A percentile compares a stretch with the other conserved stretches of the same genome.
These are phyloP conservation scores for Exophiala spinifera DNA, from an alignment of 2,329 filamentous ascomycete species.

Conservation along the genomic window DNA sequence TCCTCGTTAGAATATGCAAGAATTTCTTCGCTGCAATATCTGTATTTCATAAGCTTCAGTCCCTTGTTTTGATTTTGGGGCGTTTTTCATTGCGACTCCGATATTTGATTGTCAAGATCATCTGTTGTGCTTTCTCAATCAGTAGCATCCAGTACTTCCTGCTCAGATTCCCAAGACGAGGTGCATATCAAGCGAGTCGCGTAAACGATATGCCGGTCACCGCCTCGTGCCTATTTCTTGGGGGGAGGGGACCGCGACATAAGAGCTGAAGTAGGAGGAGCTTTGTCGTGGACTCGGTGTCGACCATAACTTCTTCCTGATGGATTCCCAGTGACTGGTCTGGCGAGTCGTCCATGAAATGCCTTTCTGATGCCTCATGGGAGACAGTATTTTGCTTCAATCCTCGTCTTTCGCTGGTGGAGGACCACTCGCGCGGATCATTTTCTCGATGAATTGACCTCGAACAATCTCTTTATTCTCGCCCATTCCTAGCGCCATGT, in stretches of 20 bases:
- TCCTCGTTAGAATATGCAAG: conserved; percentile 13
- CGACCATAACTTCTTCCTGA: not conserved
- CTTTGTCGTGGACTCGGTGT: not conserved
- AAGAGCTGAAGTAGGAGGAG: not conserved
- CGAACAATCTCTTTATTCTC: conserved; percentile 78
- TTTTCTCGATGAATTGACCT: conserved; percentile 72
- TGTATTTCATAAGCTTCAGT: conserved; percentile 8
- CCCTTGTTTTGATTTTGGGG: not conserved
- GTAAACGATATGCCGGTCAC: conserved; percentile 13
- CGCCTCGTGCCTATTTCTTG: not conserved
- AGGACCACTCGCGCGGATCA: conserved; percentile 64
- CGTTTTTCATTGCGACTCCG: not conserved
- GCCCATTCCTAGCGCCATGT: conserved; percentile 86
- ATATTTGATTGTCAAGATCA: no score
- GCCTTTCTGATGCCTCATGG: not conserved
- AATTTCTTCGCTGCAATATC: conserved; percentile 17
- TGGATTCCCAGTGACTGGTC: not conserved
- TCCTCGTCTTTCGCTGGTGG: conserved; percentile 52
- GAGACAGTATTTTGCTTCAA: conserved; percentile 2
- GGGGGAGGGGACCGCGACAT: not conserved
- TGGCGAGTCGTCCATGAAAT: not conserved
- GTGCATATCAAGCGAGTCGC: not conserved
- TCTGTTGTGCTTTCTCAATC: no score
- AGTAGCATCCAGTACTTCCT: not conserved
- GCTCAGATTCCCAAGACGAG: conserved; percentile 1